Conservation (phyloP, 805 yeast genomes). For the Teunomyces panamensis region DNA sequence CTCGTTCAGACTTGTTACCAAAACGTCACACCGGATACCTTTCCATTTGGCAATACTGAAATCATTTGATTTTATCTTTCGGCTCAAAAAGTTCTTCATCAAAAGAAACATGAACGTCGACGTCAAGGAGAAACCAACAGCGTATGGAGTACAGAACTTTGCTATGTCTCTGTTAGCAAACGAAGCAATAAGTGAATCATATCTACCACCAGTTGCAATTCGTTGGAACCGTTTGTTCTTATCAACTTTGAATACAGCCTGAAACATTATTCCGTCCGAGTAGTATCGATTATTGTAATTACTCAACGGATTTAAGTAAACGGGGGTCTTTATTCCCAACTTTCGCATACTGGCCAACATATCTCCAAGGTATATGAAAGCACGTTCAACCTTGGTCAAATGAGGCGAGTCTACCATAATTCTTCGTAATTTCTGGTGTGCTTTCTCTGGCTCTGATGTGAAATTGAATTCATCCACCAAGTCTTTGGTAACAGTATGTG, state of each 20-base stretch:
- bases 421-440: conserved; percentile 60
- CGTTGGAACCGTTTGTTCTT: conserved; percentile 41
- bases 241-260: conserved; percentile 68
- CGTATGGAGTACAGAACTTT: conserved; percentile 35
- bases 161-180: conserved; percentile 50
- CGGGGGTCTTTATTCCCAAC: conserved; percentile 56
- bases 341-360: conserved; percentile 53
- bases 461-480: conserved; percentile 74
- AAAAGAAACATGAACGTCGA: conserved; percentile 38
- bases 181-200: conserved; percentile 67
- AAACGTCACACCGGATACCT: conserved; percentile 68
- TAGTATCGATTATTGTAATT: conserved; percentile 82
- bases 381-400: conserved; percentile 56
- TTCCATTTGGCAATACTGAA: conserved; percentile 15
- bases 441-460: conserved; percentile 61
- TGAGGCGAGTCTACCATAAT: conserved; percentile 74
- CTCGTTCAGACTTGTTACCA: conserved; percentile 67
- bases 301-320: conserved; percentile 76
- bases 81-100: conserved; percentile 26
- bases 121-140: conserved; percentile 86
- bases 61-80: conserved; percentile 8
- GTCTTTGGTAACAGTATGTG: conserved; percentile 80
- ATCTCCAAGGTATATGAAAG: conserved; percentile 57
- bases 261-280: conserved; percentile 82
- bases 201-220: conserved; percentile 92